Base-by-base conservation (phyloP, 2,329 filamentous ascomycete genomes). In the Stagonosporopsis vannaccii region DNA sequence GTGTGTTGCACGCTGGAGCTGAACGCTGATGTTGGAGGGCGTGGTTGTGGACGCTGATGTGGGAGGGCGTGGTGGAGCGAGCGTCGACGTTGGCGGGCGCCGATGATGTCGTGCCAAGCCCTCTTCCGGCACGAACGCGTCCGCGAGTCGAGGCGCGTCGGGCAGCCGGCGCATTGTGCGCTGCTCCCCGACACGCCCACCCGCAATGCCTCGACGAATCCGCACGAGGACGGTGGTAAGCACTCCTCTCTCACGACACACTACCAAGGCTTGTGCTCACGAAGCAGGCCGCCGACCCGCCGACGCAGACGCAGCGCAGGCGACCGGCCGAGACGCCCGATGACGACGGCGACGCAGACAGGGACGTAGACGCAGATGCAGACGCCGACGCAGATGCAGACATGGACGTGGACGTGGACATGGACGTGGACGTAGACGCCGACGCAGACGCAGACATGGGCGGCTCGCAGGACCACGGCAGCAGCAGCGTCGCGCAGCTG, bases 401-500 rank as follows among this genome's bases (percentile, higher is more conserved):
- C 2, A 65, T 66, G 3, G 60, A 63, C n/a, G 58, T 45, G 1
- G 61, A 65, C 30, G 58, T 65, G 51, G 60, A 64, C 41, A 43
- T 50, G 13, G 58, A 62, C 5, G 47, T n/a, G n/a, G n/a, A n/a
- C n/a, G n/a, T n/a, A 6, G 55, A 61, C 2, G 66, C 66, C 3
- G 60, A 63, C n/a, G 58, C 45, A 1, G 61, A 65, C 30, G 58
- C 65, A 54, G 60, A 64, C 41, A 43, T 50, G 13, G 58, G 61
- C 5, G 47, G 36, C 2, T 37, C 54, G 17, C 53, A 58, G 20
- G 35, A 48, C 5, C 20, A 28, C 25, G 61, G 67, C 12, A 74
- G 75, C 37, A 63, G 65, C 4, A 76, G 65, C 48, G 53, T 75
- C 4, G 72, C 76, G 15, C 78, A 79, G 41, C 79, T 87, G 71